A percentile compares a stretch with the other conserved stretches of the same genome.
Conservation (phyloP, 768 basidiomycete genomes). For the Strobilomyces confusus region DNA sequence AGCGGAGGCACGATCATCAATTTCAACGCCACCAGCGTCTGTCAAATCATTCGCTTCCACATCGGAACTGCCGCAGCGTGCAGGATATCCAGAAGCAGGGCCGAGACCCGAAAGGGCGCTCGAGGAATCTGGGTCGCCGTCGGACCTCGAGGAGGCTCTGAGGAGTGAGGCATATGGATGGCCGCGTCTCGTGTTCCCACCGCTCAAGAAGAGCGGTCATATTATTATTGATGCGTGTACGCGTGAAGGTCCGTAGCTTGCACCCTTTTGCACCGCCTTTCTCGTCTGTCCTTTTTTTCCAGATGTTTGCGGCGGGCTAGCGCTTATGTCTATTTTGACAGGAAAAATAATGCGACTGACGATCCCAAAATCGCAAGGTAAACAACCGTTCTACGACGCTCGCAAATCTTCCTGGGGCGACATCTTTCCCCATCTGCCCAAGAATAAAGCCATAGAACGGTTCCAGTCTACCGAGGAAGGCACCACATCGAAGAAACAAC, state of each 20-base stretch:
- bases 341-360: conserved; percentile 91
- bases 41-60: conserved; percentile 7
- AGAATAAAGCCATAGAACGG: conserved; percentile 69
- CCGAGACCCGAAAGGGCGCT: background rate
- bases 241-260: conserved; percentile 54
- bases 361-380: conserved; percentile 92
- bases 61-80: background rate
- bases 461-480: conserved; percentile 35
- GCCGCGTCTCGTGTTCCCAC: conserved; percentile 92
- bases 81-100: conserved; percentile 1
- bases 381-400: conserved; percentile 91
- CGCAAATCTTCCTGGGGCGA: conserved; percentile 95
- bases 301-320: conserved; percentile 4
- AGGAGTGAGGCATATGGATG: conserved; percentile 77
- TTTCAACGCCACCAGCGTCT: conserved; percentile 15
- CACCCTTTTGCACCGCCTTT: conserved; percentile 8
- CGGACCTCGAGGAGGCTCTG: conserved; percentile 50
- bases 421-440: conserved; percentile 86
- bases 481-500: conserved; percentile 26
- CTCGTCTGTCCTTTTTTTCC: conserved; percentile 1
- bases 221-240: conserved; percentile 89
- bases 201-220: conserved; percentile 88
- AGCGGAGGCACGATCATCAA: conserved; percentile 14
- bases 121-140: conserved; percentile 17
- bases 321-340: conserved; percentile 28